Evolutionary conservation across 257 asterid genomes (phyloP), one percentile per base, ranked within the genome.

Genomic region (Solanum paucissectum): DNA sequence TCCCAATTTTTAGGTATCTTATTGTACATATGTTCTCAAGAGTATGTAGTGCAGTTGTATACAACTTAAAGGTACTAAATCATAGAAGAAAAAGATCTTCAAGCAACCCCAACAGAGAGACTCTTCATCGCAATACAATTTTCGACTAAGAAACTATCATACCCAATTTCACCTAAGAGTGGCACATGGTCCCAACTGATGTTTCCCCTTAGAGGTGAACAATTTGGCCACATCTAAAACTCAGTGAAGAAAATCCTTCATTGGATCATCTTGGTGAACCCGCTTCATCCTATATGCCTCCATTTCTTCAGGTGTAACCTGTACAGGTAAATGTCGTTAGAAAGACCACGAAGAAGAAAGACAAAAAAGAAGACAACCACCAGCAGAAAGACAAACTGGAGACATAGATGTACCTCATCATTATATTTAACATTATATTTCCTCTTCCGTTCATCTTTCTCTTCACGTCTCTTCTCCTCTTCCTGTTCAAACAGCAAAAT

Each of bases 381-480:
- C 37, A 68, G 37, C 38, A 0, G 40, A 68, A 85, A 84, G 58
- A 40, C 16, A 69, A 20, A 71, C 40, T 64, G 7, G 18, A 82
- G 7, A 62, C 68, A 33, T 37, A 49, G 14, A 84, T 89, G 33
- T 89, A 96, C 99, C 98, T 95, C 98, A 33, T 95, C 98, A 23
- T 94, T 93, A 94, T 96, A 95, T 93, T 94, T 95, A 87, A 97
- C 98, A 44, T 97, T 95, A 88, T 93, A 95, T 86, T 95, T 95
- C 88, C 98, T 93, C 68, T 97, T 97, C 86, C 98, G 94, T 89
- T 97, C 99, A 90, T 97, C 99, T 86, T 88, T 92, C 88, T 92
- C 98, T 85, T 93, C 98, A 91, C 94, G 92, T 92, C 46, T 92
- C 95, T 93, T 91, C 83, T 89, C 95, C 27, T 97, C 98, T 96